Conservation (phyloP, 1,284 basidiomycete genomes). For the Trametes sp. region DNA sequence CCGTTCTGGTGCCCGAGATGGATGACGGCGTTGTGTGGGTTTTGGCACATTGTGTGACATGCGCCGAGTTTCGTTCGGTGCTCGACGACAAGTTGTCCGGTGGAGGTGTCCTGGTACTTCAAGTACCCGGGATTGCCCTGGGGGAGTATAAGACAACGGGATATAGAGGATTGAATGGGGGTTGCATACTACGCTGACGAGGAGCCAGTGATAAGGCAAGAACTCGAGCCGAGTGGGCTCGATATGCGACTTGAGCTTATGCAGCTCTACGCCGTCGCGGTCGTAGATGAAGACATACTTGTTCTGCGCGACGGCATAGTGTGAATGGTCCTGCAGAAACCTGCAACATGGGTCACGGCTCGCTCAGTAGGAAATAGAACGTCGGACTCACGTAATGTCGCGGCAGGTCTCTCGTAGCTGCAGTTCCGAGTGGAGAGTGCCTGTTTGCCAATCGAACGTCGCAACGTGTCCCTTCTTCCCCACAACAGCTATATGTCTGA, state of each 20-base stretch:
- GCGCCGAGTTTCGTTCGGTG: conserved; percentile 93
- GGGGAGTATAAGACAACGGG: background rate
- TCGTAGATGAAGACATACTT: conserved; percentile 98
- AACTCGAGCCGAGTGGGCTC: conserved; percentile 94
- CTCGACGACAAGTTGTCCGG: conserved; percentile 86
- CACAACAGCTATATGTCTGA: conserved; percentile 84
- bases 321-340: conserved; percentile 93
- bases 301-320: conserved; percentile 96
- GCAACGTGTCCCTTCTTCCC: conserved; percentile 90
- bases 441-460: conserved; percentile 95
- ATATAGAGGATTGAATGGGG: background rate
- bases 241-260: conserved; percentile 84
- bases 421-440: conserved; percentile 87
- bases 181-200: conserved; percentile 79
- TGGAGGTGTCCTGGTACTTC: conserved; percentile 98
- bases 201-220: conserved; percentile 95
- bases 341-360: conserved; percentile 46
- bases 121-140: conserved; percentile 90
- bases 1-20: conserved; percentile 95
- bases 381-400: conserved; percentile 81
- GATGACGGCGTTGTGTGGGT: conserved; percentile 91
- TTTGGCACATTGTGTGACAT: conserved; percentile 90
- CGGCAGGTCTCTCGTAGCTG: conserved; percentile 90
- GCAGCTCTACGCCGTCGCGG: conserved; percentile 92
- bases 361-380: background rate